Evolutionary conservation across 805 yeast genomes (phyloP), one percentile per base, ranked within the genome.

Genomic region (Ascoidea rubescens): DNA sequence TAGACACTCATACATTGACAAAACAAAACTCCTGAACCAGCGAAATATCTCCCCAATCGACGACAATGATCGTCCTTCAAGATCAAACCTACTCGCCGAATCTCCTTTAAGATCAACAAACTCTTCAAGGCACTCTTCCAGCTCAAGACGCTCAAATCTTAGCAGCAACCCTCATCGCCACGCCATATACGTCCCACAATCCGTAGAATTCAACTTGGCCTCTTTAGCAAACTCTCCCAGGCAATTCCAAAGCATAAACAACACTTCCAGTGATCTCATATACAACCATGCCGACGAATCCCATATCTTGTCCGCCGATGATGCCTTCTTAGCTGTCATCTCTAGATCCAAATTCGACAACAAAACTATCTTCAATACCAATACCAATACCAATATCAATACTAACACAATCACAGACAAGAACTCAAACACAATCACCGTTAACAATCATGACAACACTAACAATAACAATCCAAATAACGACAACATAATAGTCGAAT

Each of bases 261-360:
- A 30, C 31, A n/a, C 12, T 10, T 7, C 7, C 10, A 37, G 37
- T 12, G 32, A 31, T 16, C 55, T 49, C 5, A 32, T 49, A 5
- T 55, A 55, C 47, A 55, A 50, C 45, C 54, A 54, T 33, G 55
- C 50, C 8, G 49, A 50, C 28, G 58, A 55, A 47, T 56, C 52
- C 31, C 37, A 51, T 33, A 52, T 55, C 30, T 45, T 54, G 4
- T 50, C 53, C 1, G 58, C 58, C 5, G 50, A 54, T 43, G 58
- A 54, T 10, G 58, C 58, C 6, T 55, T 55, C 37, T 45, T 50
- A 10, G 56, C 56, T 6, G 55, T 54, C 4, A 52, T 55, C 4
- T 49, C 48, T 7, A 37, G 53, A 30, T 47, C 52, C 43, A 37
- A 37, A 37, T 10, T 10, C 14, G 14, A 8, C 8, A 37, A 37